Conservation (phyloP, 129 eudicot genomes). For the Erigeron canadensis region DNA sequence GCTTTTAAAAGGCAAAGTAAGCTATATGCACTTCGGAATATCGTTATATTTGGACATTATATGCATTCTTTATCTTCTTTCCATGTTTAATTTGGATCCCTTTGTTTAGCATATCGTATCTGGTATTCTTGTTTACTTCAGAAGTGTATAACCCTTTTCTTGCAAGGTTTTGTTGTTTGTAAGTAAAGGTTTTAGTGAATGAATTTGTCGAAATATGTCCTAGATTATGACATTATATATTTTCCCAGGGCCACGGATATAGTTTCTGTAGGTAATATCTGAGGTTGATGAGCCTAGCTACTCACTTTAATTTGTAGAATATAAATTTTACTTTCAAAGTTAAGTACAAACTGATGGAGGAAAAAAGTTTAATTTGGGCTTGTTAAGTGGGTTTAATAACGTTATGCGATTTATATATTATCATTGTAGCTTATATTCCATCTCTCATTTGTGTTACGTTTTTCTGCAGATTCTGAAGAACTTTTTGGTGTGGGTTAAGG, state of each 20-base stretch:
- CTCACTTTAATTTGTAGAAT: too few relatives aligned
- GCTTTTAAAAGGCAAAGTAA: too few relatives aligned
- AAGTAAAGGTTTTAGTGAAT: background rate
- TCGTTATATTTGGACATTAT: too few relatives aligned
- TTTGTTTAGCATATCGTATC: too few relatives aligned
- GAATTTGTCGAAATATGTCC: background rate
- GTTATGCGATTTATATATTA: background rate
- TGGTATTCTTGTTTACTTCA: too few relatives aligned
- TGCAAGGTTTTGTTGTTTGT: background rate
- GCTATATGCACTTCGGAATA: too few relatives aligned
- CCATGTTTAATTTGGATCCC: too few relatives aligned
- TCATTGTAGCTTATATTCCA: conserved; percentile 13
- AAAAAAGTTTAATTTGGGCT: background rate
- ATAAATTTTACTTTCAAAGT: too few relatives aligned
- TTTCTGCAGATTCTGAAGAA: conserved; percentile 68
- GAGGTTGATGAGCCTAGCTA: background rate
- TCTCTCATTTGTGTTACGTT: conserved; percentile 13
- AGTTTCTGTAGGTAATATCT: background rate
- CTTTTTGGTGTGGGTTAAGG: conserved; percentile 78
- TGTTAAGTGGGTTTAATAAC: background rate
- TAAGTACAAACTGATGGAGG: too few relatives aligned
- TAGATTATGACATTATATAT: background rate
- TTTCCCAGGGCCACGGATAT: background rate
- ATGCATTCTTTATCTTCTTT: too few relatives aligned
- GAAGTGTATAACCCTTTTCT: background rate